phyloP scores from a whole-genome alignment of 768 basidiomycete species.

The Gelatoporia subvermispora region DNA sequence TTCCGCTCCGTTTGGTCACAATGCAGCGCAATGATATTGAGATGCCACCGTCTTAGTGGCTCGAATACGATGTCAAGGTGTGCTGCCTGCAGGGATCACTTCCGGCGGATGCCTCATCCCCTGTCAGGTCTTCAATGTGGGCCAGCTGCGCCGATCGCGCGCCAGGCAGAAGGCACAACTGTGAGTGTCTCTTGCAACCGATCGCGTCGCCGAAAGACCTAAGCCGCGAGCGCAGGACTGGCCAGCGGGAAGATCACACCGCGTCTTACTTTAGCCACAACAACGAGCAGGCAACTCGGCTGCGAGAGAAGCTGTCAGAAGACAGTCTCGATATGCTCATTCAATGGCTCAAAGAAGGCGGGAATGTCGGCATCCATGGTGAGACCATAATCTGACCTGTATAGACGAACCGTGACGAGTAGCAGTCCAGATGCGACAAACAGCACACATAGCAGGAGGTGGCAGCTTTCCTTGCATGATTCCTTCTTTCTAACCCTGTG shows the following conservation, averaged over 20 bases:
- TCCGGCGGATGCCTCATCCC: not conserved
- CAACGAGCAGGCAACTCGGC: conserved; percentile 70
- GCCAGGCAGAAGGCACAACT: conserved; percentile 76
- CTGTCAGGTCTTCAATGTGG: conserved; percentile 91
- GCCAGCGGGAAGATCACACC: conserved; percentile 87
- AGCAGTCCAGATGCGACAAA: conserved; percentile 83
- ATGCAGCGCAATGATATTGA: not conserved
- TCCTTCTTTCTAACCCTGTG: not conserved
- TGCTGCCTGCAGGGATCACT: not conserved
- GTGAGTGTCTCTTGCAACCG: conserved; percentile 32
- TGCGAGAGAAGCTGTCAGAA: conserved; percentile 78
- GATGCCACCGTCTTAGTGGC: conserved; percentile 62
- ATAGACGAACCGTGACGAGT: not conserved
- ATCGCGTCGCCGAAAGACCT: not conserved
- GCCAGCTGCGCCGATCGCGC: conserved; percentile 84
- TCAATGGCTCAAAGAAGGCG: conserved; percentile 89
- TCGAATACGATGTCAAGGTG: conserved; percentile 95
- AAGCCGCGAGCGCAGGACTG: conserved; percentile 44
- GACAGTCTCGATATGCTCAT: conserved; percentile 96
- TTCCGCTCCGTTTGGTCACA: not conserved
- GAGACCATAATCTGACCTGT: conserved; percentile 13
- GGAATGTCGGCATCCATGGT: conserved; percentile 98
- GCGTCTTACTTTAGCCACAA: conserved; percentile 86
- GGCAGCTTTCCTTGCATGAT: not conserved
- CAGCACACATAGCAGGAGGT: conserved; percentile 75